Evolutionary conservation across 2,329 filamentous ascomycete species (phyloP).

Genomic region (Stemphylium beticola): DNA sequence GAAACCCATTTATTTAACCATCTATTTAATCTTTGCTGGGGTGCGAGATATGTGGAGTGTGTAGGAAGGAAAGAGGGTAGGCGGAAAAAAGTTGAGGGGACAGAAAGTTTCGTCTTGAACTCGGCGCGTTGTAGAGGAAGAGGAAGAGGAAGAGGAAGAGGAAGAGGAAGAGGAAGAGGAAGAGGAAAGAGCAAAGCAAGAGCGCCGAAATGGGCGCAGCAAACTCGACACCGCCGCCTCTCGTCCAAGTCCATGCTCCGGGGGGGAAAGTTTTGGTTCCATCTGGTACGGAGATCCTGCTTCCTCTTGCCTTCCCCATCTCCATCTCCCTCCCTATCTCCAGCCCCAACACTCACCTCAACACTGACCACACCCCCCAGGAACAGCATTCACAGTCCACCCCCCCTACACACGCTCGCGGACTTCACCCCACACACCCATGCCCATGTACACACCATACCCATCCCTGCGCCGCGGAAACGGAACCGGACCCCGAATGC

Average conservation of each 20-base stretch:
- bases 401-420: neutral
- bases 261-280: slow-evolving; percentile 30
- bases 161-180: too few relatives aligned
- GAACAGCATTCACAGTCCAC: slow-evolving; percentile 12
- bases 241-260: slow-evolving; percentile 30
- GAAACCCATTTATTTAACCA: too few relatives aligned
- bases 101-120: too few relatives aligned
- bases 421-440: neutral
- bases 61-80: too few relatives aligned
- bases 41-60: too few relatives aligned
- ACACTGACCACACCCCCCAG: neutral
- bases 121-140: too few relatives aligned
- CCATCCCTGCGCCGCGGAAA: neutral
- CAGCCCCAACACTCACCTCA: too few relatives aligned
- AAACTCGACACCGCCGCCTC: slow-evolving; percentile 30
- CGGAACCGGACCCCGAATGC: neutral
- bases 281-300: too few relatives aligned
- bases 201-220: slow-evolving; percentile 31
- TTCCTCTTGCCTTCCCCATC: neutral
- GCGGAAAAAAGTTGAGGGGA: too few relatives aligned
- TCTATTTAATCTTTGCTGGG: too few relatives aligned
- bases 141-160: neutral
- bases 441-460: slow-evolving; percentile 6
- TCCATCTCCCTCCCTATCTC: neutral
- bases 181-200: too few relatives aligned